Conservation (phyloP, 169 alveolate species). For the Theileria sp. region DNA sequence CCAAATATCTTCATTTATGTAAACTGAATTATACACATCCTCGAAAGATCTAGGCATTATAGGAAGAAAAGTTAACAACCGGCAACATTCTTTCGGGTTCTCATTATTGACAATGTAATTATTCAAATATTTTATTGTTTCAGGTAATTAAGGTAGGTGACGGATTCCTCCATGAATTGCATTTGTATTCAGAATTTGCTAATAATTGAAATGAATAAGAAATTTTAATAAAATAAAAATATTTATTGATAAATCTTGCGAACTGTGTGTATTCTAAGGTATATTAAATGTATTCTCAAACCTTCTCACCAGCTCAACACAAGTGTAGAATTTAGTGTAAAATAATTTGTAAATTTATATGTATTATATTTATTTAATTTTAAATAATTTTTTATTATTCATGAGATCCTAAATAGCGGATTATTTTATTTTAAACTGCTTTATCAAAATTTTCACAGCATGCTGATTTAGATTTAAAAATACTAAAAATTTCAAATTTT, state of each 20-base stretch:
- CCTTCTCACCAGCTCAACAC: background rate
- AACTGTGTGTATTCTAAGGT: background rate
- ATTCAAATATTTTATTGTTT: no score
- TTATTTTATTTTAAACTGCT: background rate
- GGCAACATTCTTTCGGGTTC: background rate
- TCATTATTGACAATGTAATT: background rate
- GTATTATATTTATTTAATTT: background rate
- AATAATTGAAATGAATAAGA: no score
- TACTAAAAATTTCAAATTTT: background rate
- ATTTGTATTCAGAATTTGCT: background rate
- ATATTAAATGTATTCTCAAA: background rate
- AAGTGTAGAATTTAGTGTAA: background rate
- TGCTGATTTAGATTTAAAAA: background rate
- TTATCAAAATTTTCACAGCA: background rate
- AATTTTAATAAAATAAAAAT: no score
- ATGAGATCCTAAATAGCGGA: background rate
- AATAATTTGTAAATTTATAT: background rate
- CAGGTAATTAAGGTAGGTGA: background rate
- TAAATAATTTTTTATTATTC: background rate
- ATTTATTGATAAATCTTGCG: no score
- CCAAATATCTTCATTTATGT: conserved; percentile 18
- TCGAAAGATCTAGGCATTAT: conserved; percentile 36
- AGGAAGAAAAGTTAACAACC: background rate
- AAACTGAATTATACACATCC: conserved; percentile 30
- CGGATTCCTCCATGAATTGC: background rate